Evolutionary conservation across 495 filamentous ascomycete species (phyloP).

Genomic region (Viridothelium virens): DNA sequence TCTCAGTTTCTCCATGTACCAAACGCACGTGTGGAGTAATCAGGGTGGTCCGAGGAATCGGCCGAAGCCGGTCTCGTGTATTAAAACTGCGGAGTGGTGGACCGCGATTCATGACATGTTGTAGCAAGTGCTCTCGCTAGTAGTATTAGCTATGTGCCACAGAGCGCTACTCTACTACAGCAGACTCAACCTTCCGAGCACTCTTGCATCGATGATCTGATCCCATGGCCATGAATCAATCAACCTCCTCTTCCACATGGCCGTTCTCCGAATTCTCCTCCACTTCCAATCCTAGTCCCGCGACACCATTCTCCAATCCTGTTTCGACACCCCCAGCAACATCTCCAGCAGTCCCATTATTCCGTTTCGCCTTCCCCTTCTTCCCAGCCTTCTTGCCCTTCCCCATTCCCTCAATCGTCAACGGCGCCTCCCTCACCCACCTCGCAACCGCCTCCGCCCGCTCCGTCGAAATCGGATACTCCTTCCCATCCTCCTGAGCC

Average conservation of each 20-base stretch:
- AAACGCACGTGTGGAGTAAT: too few species aligned
- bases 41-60: too few species aligned
- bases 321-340: neutral
- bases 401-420: constrained; percentile 20
- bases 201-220: neutral
- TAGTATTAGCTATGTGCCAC: too few species aligned
- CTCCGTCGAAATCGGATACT: constrained; percentile 62
- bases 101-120: too few species aligned
- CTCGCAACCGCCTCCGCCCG: constrained; percentile 57
- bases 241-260: constrained; percentile 10
- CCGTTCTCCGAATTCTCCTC: constrained; percentile 11
- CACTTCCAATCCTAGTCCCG: constrained; percentile 5
- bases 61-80: too few species aligned
- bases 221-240: neutral
- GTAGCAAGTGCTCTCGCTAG: too few species aligned
- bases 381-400: constrained; percentile 26
- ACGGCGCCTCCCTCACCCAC: constrained; percentile 62
- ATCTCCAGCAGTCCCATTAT: neutral
- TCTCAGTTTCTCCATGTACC: too few species aligned
- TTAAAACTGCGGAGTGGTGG: too few species aligned
- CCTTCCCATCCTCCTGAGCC: constrained; percentile 57
- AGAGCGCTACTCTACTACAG: too few species aligned
- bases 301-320: constrained; percentile 8
- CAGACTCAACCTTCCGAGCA: too few species aligned
- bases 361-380: constrained; percentile 31